Conservation (phyloP, 1,284 basidiomycete genomes). For the Mycena sp. region DNA sequence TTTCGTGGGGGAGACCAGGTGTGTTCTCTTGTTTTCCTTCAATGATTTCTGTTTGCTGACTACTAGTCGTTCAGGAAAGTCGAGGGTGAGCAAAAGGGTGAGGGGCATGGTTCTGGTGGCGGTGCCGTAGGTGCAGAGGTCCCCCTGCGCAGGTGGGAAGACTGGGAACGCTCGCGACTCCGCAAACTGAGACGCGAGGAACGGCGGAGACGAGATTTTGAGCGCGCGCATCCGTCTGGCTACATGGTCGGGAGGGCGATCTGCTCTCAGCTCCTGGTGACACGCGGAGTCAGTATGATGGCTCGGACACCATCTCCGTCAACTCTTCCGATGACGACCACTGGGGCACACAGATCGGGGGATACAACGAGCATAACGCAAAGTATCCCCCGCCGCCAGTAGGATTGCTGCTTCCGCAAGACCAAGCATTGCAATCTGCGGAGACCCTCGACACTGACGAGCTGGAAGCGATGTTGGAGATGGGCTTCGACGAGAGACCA, state of each 20-base stretch:
- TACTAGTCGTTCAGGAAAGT: conserved; percentile 77
- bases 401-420: conserved; percentile 63
- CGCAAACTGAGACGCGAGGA: conserved; percentile 94
- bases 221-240: conserved; percentile 74
- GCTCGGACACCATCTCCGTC: conserved; percentile 80
- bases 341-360: conserved; percentile 89
- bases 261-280: conserved; percentile 63
- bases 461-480: conserved; percentile 89
- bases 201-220: conserved; percentile 82
- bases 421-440: conserved; percentile 56
- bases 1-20: conserved; percentile 99
- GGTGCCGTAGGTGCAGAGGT: conserved; percentile 71
- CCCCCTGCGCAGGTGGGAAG: conserved; percentile 96
- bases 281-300: conserved; percentile 70
- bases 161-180: conserved; percentile 98
- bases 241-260: conserved; percentile 73
- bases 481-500: conserved; percentile 82
- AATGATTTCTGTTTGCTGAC: conserved; percentile 22
- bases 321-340: conserved; percentile 92
- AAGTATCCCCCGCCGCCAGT: conserved; percentile 88
- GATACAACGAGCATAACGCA: conserved; percentile 86
- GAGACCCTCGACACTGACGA: conserved; percentile 78
- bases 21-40: conserved; percentile 38
- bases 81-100: conserved; percentile 85
- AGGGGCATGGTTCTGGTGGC: conserved; percentile 79